Base-by-base conservation (phyloP, 2,329 filamentous ascomycete species). In the Cadophora gregata region DNA sequence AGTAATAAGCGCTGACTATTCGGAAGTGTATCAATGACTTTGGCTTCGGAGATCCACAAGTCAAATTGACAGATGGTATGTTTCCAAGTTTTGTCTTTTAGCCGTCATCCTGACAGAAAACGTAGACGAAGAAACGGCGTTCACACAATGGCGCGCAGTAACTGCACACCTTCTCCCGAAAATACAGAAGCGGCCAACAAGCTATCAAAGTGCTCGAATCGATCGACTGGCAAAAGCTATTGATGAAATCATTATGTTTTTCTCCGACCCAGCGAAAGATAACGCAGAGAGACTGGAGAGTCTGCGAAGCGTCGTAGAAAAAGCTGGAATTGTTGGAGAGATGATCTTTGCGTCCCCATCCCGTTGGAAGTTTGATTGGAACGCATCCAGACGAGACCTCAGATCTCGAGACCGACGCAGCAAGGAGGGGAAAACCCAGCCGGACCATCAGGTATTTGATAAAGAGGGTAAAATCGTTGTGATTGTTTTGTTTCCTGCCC, bases 301-400 rank as follows among this genome's bases (percentile, higher is more conserved):
- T 27, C 33, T 66, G 53, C 33, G 55, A 16, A 31, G 25, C 2
- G 47, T 66, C 1, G 59, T 66, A 21, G 55, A 53, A 42, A 62
- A 53, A 24, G 59, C 59, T 33, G 64, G 36, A 16, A 38, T 66
- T 9, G 25, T 66, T 19, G 64, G 64, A n/a, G 53, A 66, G 29
- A 63, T 66, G 53, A 60, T 60, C 42, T 66, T 66, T 50, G 64
- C 59, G n/a, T 66, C 64, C 14, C 51, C 64, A 24, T 63, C 60
- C 9, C 53, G 51, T 14, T 66, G 64, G 64, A 55, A 62, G 27
- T 66, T 66, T 25, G 60, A 66, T 25, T 66, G 64, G 60, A 51
- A 60, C n/a, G 36, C 60, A 9, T 51, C 51, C 19, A 53, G 64
- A 16, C 59, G 60, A 55, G 64, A 66, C 47, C 51, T 59, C 0